Evolutionary conservation across 495 filamentous ascomycete species (phyloP), one percentile per base, ranked within the genome.

Genomic region (Lepraria neglecta): DNA sequence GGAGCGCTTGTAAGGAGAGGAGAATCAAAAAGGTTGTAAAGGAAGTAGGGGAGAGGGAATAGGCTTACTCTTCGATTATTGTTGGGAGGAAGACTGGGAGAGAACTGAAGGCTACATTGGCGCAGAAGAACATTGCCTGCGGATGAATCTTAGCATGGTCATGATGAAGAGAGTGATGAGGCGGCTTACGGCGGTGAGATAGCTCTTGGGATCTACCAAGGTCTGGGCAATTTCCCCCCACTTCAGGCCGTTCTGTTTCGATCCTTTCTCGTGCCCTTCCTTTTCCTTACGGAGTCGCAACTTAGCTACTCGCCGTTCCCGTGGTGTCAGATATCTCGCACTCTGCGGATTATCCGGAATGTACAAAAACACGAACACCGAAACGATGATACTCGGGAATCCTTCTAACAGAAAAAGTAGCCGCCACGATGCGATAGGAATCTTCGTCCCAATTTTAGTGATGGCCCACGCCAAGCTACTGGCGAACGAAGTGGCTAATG

Each of bases 401-500:
- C 83, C 83, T 65, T 86, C 83, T 12, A 85, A 68, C 4, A 86
- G 72, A 59, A 86, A 86, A 6, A 86, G 73, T 4, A 78, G 73
- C 9, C 83, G 77, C 83, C 83, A 86, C 14, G 79, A 76, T 6
- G 83, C 78, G 58, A 84, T 80, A 75, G 80, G 14, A 71, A 77
- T 51, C 71, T 62, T 52, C 63, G 73, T 58, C 69, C 80, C 74
- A 62, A 77, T 46, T 52, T 74, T 79, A 58, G 81, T 77, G 50
- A 85, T 83, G 38, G 77, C 52, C 79, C 80, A 86, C 19, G 83
- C 83, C 11, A 86, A 72, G 63, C 74, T 77, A 6, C 88, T 87
- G 12, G 87, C 86, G 66, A 92, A 92, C 7, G 85, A 86, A 6
- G 79, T 83, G 21, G 83, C 83, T 40, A 86, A 65, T 0, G 83